Percentiles rank a stretch among this genome's conserved stretches.
Conservation (phyloP, 192 early-diverging fungal species). For the Umbelopsis sp. region DNA sequence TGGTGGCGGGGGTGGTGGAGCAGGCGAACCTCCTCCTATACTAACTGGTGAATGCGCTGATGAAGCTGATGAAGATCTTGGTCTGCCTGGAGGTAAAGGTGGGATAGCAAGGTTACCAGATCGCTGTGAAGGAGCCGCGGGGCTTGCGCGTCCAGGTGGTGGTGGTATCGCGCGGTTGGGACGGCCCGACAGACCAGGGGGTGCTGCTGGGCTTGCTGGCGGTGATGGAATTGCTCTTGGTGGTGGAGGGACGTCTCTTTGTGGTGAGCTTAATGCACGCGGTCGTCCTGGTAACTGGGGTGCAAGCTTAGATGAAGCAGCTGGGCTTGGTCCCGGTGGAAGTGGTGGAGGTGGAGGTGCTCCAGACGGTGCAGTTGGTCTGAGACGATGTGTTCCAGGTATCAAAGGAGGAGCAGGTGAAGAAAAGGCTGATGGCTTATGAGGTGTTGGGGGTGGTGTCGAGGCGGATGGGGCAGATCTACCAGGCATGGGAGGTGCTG, state of each 20-base stretch:
- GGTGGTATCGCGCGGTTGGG: conserved; percentile 28
- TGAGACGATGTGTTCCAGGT: conserved; percentile 12
- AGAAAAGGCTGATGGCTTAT: conserved; percentile 24
- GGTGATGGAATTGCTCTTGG: conserved; percentile 32
- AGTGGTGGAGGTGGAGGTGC: conserved; percentile 27
- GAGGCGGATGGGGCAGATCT: neutral
- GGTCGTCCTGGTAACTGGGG: conserved; percentile 43
- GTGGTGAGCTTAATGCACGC: conserved; percentile 46
- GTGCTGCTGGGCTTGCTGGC: conserved; percentile 24
- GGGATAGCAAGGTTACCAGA: conserved; percentile 20
- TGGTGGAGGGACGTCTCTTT: conserved; percentile 27
- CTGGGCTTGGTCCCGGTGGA: conserved; percentile 2
- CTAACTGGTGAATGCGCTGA: conserved; percentile 7
- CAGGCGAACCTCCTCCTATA: neutral
- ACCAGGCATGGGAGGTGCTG: neutral
- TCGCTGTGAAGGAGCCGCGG: conserved; percentile 5
- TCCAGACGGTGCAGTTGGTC: neutral
- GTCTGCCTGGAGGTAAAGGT: conserved; percentile 32
- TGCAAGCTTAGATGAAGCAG: neutral
- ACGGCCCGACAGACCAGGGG: conserved; percentile 1
- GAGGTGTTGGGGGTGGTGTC: conserved; percentile 13
- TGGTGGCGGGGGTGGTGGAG: neutral
- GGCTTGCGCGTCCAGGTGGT: conserved; percentile 35
- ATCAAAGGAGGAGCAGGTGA: conserved; percentile 33
- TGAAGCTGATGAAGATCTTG: conserved; percentile 24